Evolutionary conservation across 2,329 filamentous ascomycete genomes (phyloP).

Genomic region (Sporothrix schenckii): DNA sequence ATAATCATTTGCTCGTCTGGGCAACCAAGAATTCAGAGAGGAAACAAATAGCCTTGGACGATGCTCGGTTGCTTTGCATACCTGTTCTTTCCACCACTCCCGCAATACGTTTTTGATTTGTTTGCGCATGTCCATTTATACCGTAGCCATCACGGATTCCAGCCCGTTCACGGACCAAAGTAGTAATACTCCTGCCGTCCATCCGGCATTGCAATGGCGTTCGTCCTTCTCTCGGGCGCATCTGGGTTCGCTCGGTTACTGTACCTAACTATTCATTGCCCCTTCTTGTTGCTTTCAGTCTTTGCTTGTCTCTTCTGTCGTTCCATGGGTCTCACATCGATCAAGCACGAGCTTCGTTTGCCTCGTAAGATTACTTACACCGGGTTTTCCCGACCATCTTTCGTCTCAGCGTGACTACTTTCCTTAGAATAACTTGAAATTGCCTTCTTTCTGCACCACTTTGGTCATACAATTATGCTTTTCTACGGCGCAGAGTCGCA

Average conservation of each 20-base stretch:
- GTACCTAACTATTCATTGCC: background rate
- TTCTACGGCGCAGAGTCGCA: background rate
- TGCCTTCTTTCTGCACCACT: background rate
- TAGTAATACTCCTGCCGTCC: too few species aligned
- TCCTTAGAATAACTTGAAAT: background rate
- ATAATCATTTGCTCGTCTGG: background rate
- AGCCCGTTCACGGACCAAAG: background rate
- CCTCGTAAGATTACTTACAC: background rate
- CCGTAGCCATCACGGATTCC: background rate
- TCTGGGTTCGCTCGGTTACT: background rate
- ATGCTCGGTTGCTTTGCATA: slow-evolving; percentile 12
- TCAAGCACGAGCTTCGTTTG: background rate
- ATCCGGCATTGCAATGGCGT: slow-evolving; percentile 16
- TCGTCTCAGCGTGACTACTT: background rate
- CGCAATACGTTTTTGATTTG: background rate
- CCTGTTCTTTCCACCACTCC: background rate
- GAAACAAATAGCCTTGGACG: background rate
- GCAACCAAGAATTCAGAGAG: background rate
- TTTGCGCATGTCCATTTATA: background rate
- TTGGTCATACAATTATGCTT: background rate
- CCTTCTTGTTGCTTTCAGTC: background rate
- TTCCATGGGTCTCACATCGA: background rate
- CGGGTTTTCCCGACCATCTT: background rate
- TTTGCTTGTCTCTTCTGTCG: background rate
- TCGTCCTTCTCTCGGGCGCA: background rate